phyloP scores from a whole-genome alignment of 78 protist genomes.

The Dictyostelium firmibasis region DNA sequence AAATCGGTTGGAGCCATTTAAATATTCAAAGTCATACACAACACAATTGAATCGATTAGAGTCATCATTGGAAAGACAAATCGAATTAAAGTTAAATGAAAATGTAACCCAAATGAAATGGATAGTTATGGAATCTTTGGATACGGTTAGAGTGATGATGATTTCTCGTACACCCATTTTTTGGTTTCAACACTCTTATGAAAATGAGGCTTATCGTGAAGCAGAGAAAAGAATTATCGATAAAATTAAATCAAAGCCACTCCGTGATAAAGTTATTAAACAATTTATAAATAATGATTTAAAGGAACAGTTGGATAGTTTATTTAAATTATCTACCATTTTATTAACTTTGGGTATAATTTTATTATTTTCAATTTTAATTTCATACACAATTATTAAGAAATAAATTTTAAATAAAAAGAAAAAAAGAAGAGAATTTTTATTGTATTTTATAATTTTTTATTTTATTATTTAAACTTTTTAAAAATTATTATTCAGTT shows the following conservation, averaged over 20 bases:
- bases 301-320: slow-evolving; percentile 14
- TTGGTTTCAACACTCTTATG: slow-evolving; percentile 27
- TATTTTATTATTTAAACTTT: neutral
- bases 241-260: slow-evolving; percentile 44
- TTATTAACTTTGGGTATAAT: neutral
- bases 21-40: neutral
- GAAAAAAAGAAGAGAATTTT: neutral
- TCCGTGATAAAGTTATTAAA: slow-evolving; percentile 44
- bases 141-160: slow-evolving; percentile 9
- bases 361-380: neutral
- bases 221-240: slow-evolving; percentile 16
- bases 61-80: neutral
- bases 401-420: neutral
- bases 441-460: neutral
- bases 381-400: neutral
- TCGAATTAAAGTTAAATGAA: slow-evolving; percentile 6
- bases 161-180: neutral
- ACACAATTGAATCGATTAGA: neutral
- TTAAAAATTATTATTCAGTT: neutral
- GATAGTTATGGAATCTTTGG: slow-evolving; percentile 47
- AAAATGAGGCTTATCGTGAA: neutral
- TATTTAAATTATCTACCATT: neutral
- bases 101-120: slow-evolving; percentile 64
- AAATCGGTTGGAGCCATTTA: neutral
- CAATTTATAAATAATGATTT: slow-evolving; percentile 53